Percentiles rank a stretch among this genome's conserved stretches.
phyloP scores from a whole-genome alignment of 331 rosid species.

The Ulmus americana region DNA sequence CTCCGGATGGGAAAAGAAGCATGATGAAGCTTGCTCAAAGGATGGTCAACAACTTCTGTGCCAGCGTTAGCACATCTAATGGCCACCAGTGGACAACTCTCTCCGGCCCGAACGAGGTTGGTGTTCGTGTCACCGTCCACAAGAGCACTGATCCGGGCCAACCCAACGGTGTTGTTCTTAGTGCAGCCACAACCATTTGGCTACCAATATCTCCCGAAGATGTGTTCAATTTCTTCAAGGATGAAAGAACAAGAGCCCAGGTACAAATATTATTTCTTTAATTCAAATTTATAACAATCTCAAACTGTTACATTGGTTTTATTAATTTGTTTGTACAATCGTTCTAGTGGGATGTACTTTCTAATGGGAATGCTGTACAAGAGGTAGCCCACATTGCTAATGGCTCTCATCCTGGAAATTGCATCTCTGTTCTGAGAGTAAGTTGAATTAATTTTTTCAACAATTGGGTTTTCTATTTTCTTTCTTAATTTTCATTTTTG shows the following conservation, averaged over 20 bases:
- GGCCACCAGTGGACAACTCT: constrained; percentile 80
- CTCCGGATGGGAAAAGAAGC: constrained; percentile 77
- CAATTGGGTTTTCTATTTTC: neutral
- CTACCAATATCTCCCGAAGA: constrained; percentile 73
- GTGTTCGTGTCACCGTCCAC: constrained; percentile 66
- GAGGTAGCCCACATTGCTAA: constrained; percentile 94
- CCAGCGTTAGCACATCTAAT: constrained; percentile 67
- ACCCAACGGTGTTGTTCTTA: constrained; percentile 74
- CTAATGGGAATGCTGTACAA: constrained; percentile 70
- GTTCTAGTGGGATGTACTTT: constrained; percentile 88
- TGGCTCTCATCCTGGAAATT: constrained; percentile 90
- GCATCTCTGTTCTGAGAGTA: constrained; percentile 85
- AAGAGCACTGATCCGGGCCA: constrained; percentile 81
- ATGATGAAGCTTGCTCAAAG: constrained; percentile 95
- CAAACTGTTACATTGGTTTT: constrained; percentile 6
- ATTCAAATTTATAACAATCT: neutral
- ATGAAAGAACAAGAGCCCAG: constrained; percentile 85
- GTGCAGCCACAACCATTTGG: constrained; percentile 93
- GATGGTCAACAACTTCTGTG: constrained; percentile 76
- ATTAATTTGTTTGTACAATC: neutral
- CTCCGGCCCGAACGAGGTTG: constrained; percentile 67
- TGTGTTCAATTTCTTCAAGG: constrained; percentile 84
- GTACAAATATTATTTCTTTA: constrained; percentile 19
- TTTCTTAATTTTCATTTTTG: neutral
- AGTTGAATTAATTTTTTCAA: constrained; percentile 9